phyloP scores from a whole-genome alignment of 768 basidiomycete species.

The Tylopilus vinaceipallidus region DNA sequence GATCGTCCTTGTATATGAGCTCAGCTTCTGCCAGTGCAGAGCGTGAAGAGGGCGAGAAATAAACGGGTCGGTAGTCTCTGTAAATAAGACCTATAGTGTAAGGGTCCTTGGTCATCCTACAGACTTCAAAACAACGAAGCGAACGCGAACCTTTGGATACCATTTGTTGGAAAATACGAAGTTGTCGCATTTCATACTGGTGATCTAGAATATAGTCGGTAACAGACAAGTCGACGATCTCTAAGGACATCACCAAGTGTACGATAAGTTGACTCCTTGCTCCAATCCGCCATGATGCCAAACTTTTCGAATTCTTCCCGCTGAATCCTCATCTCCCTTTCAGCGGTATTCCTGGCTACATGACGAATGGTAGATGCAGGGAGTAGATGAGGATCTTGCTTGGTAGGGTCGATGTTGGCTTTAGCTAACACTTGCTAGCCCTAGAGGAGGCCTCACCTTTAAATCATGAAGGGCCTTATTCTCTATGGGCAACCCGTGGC shows the following conservation, averaged over 20 bases:
- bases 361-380: constrained; percentile 60
- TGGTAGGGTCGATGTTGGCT: background rate
- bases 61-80: constrained; percentile 83
- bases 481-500: constrained; percentile 96
- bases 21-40: constrained; percentile 97
- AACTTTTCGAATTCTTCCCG: constrained; percentile 76
- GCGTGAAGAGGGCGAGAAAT: constrained; percentile 92
- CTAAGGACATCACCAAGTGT: constrained; percentile 63
- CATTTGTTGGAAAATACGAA: constrained; percentile 84
- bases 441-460: constrained; percentile 43
- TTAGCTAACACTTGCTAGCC: background rate
- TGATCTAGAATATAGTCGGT: constrained; percentile 53
- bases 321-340: constrained; percentile 72
- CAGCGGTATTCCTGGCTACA: constrained; percentile 71
- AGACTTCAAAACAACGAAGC: background rate
- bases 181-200: constrained; percentile 83
- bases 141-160: constrained; percentile 64
- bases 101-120: background rate
- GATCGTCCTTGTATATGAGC: constrained; percentile 84
- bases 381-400: constrained; percentile 59
- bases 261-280: constrained; percentile 65
- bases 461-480: constrained; percentile 85
- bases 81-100: constrained; percentile 66
- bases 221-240: background rate
- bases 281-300: constrained; percentile 94